Evolutionary conservation across 148 eudicot genomes (phyloP).

Genomic region (Rhododendron vialii): DNA sequence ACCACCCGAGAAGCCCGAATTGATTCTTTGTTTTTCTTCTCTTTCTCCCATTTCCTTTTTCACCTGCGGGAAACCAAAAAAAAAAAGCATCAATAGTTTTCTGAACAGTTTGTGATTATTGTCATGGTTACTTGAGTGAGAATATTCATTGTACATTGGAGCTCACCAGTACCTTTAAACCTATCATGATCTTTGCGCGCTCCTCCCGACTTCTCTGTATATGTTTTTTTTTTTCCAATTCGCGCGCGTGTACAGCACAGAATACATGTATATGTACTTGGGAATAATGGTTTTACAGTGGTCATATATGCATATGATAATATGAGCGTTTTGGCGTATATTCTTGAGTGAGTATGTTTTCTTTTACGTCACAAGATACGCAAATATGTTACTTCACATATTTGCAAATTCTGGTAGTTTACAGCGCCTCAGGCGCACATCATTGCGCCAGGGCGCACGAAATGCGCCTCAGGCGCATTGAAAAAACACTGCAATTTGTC

Average conservation of each 20-base stretch:
- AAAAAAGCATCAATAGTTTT: background rate
- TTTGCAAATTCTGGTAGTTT: too few species aligned
- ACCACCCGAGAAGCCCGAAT: background rate
- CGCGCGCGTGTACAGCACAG: background rate
- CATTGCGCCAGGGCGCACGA: too few species aligned
- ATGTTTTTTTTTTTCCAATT: background rate
- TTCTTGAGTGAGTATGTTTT: background rate
- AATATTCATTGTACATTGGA: slow-evolving; percentile 10
- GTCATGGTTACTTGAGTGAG: slow-evolving; percentile 18
- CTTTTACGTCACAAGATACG: background rate
- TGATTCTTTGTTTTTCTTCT: background rate
- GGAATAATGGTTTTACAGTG: background rate
- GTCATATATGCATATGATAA: background rate
- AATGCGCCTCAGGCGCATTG: too few species aligned
- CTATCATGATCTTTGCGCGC: background rate
- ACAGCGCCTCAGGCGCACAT: too few species aligned
- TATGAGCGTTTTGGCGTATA: background rate
- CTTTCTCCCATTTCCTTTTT: background rate
- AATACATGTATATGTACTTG: background rate
- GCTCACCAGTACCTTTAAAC: slow-evolving; percentile 17
- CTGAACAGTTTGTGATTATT: background rate
- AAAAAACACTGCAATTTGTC: too few species aligned
- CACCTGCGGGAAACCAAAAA: background rate
- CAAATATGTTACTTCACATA: background rate
- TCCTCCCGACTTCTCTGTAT: background rate